These are phyloP conservation scores for Dothideomycetidae sp. DNA, from an alignment of 2,329 filamentous ascomycete genomes.

Conservation along the genomic window DNA sequence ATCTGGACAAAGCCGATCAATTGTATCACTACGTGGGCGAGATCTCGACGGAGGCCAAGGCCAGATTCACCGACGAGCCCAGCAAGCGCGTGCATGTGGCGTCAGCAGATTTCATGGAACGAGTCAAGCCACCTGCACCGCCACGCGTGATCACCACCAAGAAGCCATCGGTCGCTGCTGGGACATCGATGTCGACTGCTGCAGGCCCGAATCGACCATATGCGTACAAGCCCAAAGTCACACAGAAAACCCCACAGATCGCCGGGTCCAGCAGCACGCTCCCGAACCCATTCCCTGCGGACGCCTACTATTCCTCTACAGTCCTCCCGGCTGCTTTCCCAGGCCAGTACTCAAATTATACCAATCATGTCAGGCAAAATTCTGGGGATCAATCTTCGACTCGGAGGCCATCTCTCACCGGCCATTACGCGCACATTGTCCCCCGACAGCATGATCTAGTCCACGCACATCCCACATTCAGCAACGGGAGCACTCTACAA, in stretches of 20 bases:
- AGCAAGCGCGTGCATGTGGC: slow-evolving; percentile 46
- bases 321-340: slow-evolving; percentile 23
- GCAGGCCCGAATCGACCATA: slow-evolving; percentile 20
- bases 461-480: slow-evolving; percentile 4
- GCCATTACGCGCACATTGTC: slow-evolving; percentile 7
- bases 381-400: slow-evolving; percentile 3
- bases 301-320: slow-evolving; percentile 25
- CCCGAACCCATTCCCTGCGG: slow-evolving; percentile 21
- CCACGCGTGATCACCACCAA: slow-evolving; percentile 9
- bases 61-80: slow-evolving; percentile 77
- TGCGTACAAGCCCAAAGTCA: slow-evolving; percentile 25
- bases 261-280: slow-evolving; percentile 19
- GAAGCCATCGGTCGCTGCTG: neutral
- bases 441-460: neutral
- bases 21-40: slow-evolving; percentile 82
- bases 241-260: slow-evolving; percentile 10
- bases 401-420: slow-evolving; percentile 4
- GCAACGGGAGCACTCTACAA: neutral
- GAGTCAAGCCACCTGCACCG: slow-evolving; percentile 35
- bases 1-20: slow-evolving; percentile 57
- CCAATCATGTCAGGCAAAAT: slow-evolving; percentile 16
- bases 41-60: slow-evolving; percentile 75
- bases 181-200: slow-evolving; percentile 1
- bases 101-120: slow-evolving; percentile 59
- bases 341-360: slow-evolving; percentile 23